These are phyloP conservation scores for Cercospora brassicicola DNA, from an alignment of 2,329 filamentous ascomycete genomes.

Conservation along the genomic window DNA sequence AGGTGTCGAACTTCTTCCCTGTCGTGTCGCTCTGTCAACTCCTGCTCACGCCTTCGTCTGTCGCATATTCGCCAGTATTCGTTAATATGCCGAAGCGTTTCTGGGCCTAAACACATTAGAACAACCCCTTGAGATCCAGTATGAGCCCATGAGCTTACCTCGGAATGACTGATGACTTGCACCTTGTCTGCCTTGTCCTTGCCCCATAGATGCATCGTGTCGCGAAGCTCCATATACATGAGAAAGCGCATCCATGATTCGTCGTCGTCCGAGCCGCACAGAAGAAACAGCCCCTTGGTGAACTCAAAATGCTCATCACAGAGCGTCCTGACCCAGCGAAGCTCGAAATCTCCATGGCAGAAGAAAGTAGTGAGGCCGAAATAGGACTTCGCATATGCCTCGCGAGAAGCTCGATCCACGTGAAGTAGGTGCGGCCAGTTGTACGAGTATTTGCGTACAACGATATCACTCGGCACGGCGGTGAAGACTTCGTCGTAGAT, in stretches of 20 bases:
- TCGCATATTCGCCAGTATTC: background rate
- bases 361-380: background rate
- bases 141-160: background rate
- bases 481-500: slow-evolving; percentile 1
- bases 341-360: background rate
- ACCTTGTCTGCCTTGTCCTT: background rate
- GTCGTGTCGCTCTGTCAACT: background rate
- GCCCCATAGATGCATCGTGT: no score
- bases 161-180: background rate
- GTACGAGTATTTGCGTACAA: background rate
- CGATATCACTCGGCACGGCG: background rate
- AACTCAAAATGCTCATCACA: background rate
- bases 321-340: background rate
- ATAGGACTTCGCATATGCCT: slow-evolving; percentile 25
- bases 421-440: slow-evolving; percentile 4
- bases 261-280: background rate
- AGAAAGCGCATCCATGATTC: no score
- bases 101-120: background rate
- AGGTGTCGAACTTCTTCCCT: background rate
- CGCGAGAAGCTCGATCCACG: slow-evolving; percentile 4
- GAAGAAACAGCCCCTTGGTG: background rate
- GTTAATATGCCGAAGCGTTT: background rate
- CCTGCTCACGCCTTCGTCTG: background rate
- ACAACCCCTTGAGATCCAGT: background rate
- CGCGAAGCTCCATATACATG: no score